Evolutionary conservation across 1,139 yeast species (phyloP), one percentile per base, ranked within the genome.

Genomic region (Pichia sp.): DNA sequence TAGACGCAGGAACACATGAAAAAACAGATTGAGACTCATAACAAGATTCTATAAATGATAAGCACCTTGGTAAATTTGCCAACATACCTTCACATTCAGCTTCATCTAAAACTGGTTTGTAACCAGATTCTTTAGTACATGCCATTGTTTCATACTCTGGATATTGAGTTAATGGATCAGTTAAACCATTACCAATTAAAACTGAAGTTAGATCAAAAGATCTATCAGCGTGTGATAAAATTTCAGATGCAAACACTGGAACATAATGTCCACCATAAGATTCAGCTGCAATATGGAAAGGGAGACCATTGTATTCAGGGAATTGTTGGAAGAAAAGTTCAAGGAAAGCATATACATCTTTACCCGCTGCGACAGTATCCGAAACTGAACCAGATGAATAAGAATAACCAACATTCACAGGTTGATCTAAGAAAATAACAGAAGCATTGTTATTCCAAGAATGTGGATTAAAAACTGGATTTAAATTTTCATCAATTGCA

Each of bases 201-300:
- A 92, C 87, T 6, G 97, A 87, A 26, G 90, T 74, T 62, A 92
- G 75, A 64, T 89, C 79, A 71, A 92, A 90, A 50, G 80, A 73
- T 64, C 95, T 82, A 58, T 85, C 87, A 40, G 72, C 74, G 62
- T 87, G 95, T 25, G 80, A 73, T 59, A 89, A 68, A 55, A 92
- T 90, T 67, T 90, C 96, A 42, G 82, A 68, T 24, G 97, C 96
- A 64, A 92, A 86, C 9, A 80, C 90, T 30, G 97, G 98, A 55
- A 92, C 89, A 67, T 92, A 92, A 66, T 92, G 97, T 52, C 98
- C 98, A 46, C 96, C 98, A 63, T 92, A 92, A n/a, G 96, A 87
- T 69, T 92, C 97, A 57, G 97, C 98, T 40, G 97, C 95, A 67
- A 92, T 89, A 67, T 90, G 97, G 82, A 92, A 89, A 44, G 77